These are phyloP conservation scores for Bolboschoenus planiculmis DNA, from an alignment of 176 grass and related monocot species.

Conservation along the genomic window DNA sequence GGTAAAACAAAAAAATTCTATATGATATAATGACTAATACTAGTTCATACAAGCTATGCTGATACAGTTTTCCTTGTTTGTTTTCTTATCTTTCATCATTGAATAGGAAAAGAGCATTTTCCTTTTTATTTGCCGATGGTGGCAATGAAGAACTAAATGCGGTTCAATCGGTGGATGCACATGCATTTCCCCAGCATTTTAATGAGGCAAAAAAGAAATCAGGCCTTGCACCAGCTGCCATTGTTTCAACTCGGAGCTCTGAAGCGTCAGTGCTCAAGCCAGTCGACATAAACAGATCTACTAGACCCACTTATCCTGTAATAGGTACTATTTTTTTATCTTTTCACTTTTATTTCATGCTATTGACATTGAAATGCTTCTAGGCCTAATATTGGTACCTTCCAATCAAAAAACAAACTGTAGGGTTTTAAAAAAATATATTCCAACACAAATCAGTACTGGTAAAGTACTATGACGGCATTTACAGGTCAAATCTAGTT, in stretches of 20 bases:
- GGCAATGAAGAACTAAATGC: constrained; percentile 64
- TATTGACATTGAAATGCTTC: not conserved
- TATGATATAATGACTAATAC: not conserved
- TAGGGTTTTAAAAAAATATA: not conserved
- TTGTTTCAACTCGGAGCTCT: constrained; percentile 41
- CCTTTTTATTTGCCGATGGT: constrained; percentile 69
- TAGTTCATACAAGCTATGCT: not conserved
- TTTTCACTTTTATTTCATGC: not conserved
- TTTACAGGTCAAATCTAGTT: not conserved
- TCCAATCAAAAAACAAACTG: not conserved
- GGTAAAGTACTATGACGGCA: not conserved
- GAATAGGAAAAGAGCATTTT: constrained; percentile 77
- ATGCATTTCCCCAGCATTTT: constrained; percentile 80
- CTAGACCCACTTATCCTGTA: constrained; percentile 51
- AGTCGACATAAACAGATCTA: constrained; percentile 50
- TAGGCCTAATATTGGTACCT: too few species aligned
- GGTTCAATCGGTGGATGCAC: constrained; percentile 57
- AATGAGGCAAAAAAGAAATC: constrained; percentile 52
- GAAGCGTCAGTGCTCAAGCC: constrained; percentile 65
- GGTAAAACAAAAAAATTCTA: not conserved
- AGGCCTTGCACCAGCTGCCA: constrained; percentile 77
- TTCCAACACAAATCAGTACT: too few species aligned
- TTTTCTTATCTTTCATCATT: not conserved
- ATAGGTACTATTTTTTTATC: constrained; percentile 41
- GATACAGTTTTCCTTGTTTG: not conserved